phyloP scores from a whole-genome alignment of 148 eudicot genomes.

The Vaccinium vitisidaea region DNA sequence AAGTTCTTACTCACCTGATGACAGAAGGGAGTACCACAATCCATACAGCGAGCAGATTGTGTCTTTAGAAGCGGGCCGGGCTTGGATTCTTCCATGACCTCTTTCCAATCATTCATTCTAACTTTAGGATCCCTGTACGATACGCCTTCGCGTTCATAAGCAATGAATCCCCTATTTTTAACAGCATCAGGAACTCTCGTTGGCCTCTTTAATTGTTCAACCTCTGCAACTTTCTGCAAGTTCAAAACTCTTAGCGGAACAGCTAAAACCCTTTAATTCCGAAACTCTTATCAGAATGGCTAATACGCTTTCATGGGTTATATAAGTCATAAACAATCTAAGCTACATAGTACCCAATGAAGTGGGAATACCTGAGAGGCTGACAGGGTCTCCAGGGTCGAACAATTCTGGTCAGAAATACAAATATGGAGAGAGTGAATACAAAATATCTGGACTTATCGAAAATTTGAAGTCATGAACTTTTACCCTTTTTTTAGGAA shows the following conservation, averaged over 20 bases:
- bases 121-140: constrained; percentile 81
- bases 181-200: constrained; percentile 71
- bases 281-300: not conserved
- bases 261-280: not conserved
- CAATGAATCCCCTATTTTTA: constrained; percentile 87
- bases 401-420: not conserved
- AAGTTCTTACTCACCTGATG: constrained; percentile 72
- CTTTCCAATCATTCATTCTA: constrained; percentile 84
- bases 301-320: not conserved
- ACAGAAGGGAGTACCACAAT: constrained; percentile 99
- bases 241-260: not conserved
- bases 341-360: not conserved
- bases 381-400: not conserved
- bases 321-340: not conserved
- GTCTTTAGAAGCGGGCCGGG: constrained; percentile 86
- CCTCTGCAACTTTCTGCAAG: constrained; percentile 38
- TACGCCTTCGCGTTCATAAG: constrained; percentile 86
- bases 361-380: not conserved
- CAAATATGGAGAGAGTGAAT: not conserved
- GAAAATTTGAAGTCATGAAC: not conserved
- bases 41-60: constrained; percentile 98
- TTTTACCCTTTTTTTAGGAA: not conserved
- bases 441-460: not conserved
- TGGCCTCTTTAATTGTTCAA: constrained; percentile 47
- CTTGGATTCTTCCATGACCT: constrained; percentile 81